A percentile compares a stretch with the other conserved stretches of the same genome.
These are phyloP conservation scores for Fusarium pseudocircinatum DNA, from an alignment of 2,329 filamentous ascomycete genomes.

Conservation along the genomic window DNA sequence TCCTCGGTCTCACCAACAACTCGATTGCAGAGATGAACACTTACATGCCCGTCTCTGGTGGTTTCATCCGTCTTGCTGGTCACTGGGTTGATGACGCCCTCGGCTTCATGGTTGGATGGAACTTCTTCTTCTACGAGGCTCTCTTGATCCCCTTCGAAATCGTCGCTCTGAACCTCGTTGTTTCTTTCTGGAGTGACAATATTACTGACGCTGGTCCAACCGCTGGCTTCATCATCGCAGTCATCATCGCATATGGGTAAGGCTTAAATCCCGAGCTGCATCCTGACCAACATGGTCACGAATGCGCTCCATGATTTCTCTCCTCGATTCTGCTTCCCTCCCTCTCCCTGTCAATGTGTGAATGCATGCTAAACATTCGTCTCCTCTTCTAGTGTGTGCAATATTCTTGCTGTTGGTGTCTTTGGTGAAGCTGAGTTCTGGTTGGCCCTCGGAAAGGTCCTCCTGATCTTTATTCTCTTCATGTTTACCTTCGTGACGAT, in stretches of 20 bases:
- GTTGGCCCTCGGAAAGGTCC: conserved; percentile 31
- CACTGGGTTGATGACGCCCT: conserved; percentile 36
- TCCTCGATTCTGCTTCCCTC: neutral
- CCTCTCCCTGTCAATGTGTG: conserved; percentile 7
- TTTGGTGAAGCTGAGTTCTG: conserved; percentile 40
- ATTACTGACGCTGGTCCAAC: conserved; percentile 31
- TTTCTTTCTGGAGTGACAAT: conserved; percentile 42
- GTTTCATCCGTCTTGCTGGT: conserved; percentile 34
- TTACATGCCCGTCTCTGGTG: conserved; percentile 36
- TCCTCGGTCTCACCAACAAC: conserved; percentile 36
- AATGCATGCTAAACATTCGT: conserved; percentile 31
- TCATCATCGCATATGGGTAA: conserved; percentile 38
- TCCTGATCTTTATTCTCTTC: conserved; percentile 37
- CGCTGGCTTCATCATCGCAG: conserved; percentile 44
- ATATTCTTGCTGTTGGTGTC: conserved; percentile 47
- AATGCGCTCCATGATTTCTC: conserved; percentile 25
- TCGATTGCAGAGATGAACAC: conserved; percentile 38
- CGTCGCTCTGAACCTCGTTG: conserved; percentile 46
- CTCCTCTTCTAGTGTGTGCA: conserved; percentile 45
- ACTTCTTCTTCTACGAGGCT: conserved; percentile 49
- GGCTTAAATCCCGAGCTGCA: conserved; percentile 15
- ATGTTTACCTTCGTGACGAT: conserved; percentile 37
- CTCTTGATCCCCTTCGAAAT: conserved; percentile 48
- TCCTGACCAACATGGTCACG: conserved; percentile 32
- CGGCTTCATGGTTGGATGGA: conserved; percentile 44